Base-by-base conservation (phyloP, 2,329 filamentous ascomycete genomes). In the Orbilia quercus region DNA sequence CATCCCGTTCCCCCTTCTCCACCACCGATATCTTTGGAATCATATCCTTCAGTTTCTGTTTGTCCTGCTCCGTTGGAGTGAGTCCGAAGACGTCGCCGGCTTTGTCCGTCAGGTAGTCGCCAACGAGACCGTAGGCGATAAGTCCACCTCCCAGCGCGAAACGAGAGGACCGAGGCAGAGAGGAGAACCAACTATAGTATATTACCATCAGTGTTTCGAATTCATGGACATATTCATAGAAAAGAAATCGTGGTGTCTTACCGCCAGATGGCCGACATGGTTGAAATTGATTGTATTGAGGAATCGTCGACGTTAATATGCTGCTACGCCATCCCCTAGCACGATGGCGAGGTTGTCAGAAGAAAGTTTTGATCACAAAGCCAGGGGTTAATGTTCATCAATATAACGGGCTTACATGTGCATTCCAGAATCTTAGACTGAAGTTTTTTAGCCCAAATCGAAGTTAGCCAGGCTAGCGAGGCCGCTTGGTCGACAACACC, bases 21-120 rank as follows among this genome's bases (percentile, higher is more conserved):
- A 91, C 84, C 11, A 84, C 78, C 40, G 83, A 85, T 67, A 94
- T 85, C 76, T 83, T 87, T 6, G 90, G 90, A 31, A 87, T 82
- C 50, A 85, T 81, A 54, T 84, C 84, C 53, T 87, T 84, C 75
- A 96, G 80, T 11, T 86, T 85, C 70, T 88, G 86, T 79, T 87
- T 89, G 79, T 96, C 92, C 78, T 90, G 84, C 74, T 91, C 88
- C 0, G 88, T 89, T 1, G 92, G 87, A 40, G 85, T 88, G 80
- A 91, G 85, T 5, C 90, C 90, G 73, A 93, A 85, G 44, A 85
- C 87, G 79, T 90, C 85, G 81, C 94, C 92, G 14, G 89, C 87
- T 66, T 84, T 84, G 79, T 94, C 90, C 3, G 90, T 88, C 16
- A 91, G 79, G 79, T 89, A 89, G n/a, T 95, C 84, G 14, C 91